Evolutionary conservation across 2,329 filamentous ascomycete genomes (phyloP).

Genomic region (Juglanconis juglandina): DNA sequence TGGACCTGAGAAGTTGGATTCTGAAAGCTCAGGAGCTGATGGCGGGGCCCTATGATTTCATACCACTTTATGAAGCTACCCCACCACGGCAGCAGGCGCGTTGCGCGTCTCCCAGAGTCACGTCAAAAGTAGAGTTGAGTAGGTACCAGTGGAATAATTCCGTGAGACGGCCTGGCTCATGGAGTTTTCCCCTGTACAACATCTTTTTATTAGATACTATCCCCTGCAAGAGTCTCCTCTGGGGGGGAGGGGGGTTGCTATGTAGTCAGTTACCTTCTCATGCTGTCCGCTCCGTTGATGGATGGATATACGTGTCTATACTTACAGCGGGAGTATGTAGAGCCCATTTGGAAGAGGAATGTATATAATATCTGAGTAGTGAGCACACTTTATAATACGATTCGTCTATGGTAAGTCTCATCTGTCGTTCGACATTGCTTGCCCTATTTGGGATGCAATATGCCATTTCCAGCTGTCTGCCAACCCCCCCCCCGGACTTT

Average conservation of each 20-base stretch:
- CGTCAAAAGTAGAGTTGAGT: neutral
- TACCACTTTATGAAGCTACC: slow-evolving; percentile 8
- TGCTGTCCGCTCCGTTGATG: no score
- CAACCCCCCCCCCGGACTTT: neutral
- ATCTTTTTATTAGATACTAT: no score
- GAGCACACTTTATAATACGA: neutral
- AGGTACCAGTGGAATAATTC: no score
- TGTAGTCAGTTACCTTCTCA: no score
- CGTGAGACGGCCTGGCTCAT: no score
- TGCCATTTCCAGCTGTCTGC: neutral
- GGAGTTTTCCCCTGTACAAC: no score
- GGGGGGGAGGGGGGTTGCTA: no score
- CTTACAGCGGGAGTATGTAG: no score
- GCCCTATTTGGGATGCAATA: neutral
- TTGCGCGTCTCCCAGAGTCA: slow-evolving; percentile 4
- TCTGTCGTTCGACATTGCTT: neutral
- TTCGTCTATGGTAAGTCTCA: neutral
- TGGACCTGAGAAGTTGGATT: neutral
- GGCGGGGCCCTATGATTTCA: slow-evolving; percentile 13
- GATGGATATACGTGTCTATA: no score
- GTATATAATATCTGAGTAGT: no score
- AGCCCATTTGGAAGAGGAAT: no score
- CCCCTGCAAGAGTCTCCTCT: no score
- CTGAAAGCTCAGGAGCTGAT: neutral
- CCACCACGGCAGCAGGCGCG: slow-evolving; percentile 12